Evolutionary conservation across 345 rosid genomes (phyloP), one percentile per base, ranked within the genome.

Genomic region (Eucalyptus grandis): DNA sequence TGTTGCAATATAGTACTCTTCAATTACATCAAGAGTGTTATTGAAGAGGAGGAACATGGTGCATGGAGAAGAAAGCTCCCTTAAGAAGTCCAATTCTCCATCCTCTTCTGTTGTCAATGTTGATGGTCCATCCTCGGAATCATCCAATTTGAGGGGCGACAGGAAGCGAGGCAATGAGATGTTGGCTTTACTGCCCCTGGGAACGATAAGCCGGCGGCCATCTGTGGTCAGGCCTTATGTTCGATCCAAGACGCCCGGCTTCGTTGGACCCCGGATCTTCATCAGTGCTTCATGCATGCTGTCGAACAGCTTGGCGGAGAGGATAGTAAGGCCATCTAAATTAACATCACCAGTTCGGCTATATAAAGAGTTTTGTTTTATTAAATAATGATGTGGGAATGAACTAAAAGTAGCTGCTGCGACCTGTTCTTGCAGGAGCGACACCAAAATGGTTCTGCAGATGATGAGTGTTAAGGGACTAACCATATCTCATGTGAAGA

Each of bases 391-490:
- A 31, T 27, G 31, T n/a, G n/a, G 30, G 11, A 37, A 86, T 40
- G 21, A 30, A 87, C 44, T 6, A 58, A 87, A 27, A 53, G 15
- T 19, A 43, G 16, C 65, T 8, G 40, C 72, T 47, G n/a, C 24
- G 44, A 37, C 83, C 83, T 77, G 47, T 77, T 40, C 47, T 77
- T 27, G 89, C 86, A 96, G 96, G 93, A 87, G 98, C 96, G 37
- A 96, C 98, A 7, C 98, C 98, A 4, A 96, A 92, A 89, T 94
- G 95, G 94, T 96, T 72, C 88, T 96, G 65, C 95, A 96, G 90
- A 90, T 93, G 17, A 96, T 96, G 97, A 85, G 91, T 91, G 94
- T 94, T 86, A 94, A 91, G 89, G 98, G 96, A 27, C 96, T 96
- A 6, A 93, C 97, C 17, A 93, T 96, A 58, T 93, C 97, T 89